Percentiles rank a stretch among this genome's conserved stretches.
Evolutionary conservation across 2,329 filamentous ascomycete genomes (phyloP).

Genomic region (Alternaria incomplexa): DNA sequence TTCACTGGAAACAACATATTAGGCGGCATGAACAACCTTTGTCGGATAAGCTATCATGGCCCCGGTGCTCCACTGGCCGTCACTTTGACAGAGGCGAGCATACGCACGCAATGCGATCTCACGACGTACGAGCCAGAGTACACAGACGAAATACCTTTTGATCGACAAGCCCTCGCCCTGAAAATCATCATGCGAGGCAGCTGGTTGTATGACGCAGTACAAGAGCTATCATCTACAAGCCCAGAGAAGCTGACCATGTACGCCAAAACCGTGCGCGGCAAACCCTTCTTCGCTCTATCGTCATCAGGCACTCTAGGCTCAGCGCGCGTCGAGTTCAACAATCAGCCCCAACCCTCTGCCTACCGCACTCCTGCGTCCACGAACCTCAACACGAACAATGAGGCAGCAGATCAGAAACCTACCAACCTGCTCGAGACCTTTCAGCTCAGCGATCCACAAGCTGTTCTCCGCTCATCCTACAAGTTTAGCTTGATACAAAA

Average conservation of each 20-base stretch:
- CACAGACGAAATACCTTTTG: slow-evolving; percentile 84
- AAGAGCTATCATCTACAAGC: slow-evolving; percentile 71
- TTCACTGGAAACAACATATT: slow-evolving; percentile 79
- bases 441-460: slow-evolving; percentile 55
- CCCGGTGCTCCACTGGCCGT: slow-evolving; percentile 82
- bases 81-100: slow-evolving; percentile 81
- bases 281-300: slow-evolving; percentile 76
- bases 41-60: slow-evolving; percentile 77
- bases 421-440: slow-evolving; percentile 73
- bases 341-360: slow-evolving; percentile 40
- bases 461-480: slow-evolving; percentile 66
- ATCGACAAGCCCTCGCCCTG: slow-evolving; percentile 77
- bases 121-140: slow-evolving; percentile 77
- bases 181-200: slow-evolving; percentile 93
- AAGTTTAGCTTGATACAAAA: slow-evolving; percentile 86
- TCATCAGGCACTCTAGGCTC: slow-evolving; percentile 66
- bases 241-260: slow-evolving; percentile 73
- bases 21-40: slow-evolving; percentile 78
- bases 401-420: slow-evolving; percentile 3
- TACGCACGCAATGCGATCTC: slow-evolving; percentile 77
- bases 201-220: slow-evolving; percentile 73
- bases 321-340: slow-evolving; percentile 65
- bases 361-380: slow-evolving; percentile 20
- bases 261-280: slow-evolving; percentile 32
- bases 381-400: slow-evolving; percentile 12